Conservation (phyloP, 371 early-diverging fungal species). For the Blakeslea trispora region DNA sequence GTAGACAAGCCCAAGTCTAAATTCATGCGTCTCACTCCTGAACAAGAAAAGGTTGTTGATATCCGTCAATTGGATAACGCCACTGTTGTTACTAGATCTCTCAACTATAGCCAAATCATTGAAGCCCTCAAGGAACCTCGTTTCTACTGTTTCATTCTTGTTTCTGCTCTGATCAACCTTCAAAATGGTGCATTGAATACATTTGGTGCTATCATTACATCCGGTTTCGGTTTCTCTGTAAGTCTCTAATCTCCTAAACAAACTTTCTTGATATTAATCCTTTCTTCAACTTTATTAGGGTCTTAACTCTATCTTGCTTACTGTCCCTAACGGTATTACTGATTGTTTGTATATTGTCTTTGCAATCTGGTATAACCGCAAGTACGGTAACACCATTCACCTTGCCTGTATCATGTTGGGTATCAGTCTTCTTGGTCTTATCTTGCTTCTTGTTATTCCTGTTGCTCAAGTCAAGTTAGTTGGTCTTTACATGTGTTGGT, state of each 20-base stretch:
- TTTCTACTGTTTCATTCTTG: conserved; percentile 26
- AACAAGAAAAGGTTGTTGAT: conserved; percentile 42
- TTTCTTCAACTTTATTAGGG: conserved; percentile 8
- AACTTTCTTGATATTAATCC: not conserved
- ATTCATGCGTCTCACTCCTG: conserved; percentile 31
- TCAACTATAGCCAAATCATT: conserved; percentile 15
- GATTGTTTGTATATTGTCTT: conserved; percentile 34
- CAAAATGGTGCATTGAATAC: conserved; percentile 42
- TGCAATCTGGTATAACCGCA: conserved; percentile 39
- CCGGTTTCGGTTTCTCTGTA: conserved; percentile 46
- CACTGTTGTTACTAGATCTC: conserved; percentile 7
- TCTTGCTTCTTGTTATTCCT: conserved; percentile 43
- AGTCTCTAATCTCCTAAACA: conserved; percentile 3
- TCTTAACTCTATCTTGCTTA: conserved; percentile 40
- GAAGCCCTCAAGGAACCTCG: conserved; percentile 27
- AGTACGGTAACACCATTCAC: conserved; percentile 38
- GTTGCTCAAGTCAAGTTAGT: conserved; percentile 32
- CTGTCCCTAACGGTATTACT: conserved; percentile 39
- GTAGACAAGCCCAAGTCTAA: conserved; percentile 39
- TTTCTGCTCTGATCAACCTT: conserved; percentile 35
- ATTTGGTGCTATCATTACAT: conserved; percentile 39
- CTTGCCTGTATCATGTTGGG: conserved; percentile 24
- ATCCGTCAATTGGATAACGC: conserved; percentile 31
- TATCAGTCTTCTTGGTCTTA: conserved; percentile 37
- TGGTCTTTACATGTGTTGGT: conserved; percentile 38